A percentile compares a stretch with the other conserved stretches of the same genome.
phyloP scores from a whole-genome alignment of 148 eudicot species.

The Camellia granthamiana region DNA sequence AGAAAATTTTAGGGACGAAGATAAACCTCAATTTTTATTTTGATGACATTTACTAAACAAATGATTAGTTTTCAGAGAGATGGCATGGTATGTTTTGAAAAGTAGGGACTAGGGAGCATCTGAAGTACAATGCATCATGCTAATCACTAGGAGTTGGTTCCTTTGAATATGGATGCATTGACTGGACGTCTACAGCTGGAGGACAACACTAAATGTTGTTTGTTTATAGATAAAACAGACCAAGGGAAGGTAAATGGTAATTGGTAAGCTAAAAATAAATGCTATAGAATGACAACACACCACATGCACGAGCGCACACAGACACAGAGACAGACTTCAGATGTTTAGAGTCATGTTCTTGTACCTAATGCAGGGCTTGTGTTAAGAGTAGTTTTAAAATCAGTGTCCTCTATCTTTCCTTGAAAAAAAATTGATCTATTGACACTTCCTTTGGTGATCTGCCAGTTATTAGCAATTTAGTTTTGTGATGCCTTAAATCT shows the following conservation, averaged over 20 bases:
- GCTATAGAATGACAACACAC: neutral
- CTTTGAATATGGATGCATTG: neutral
- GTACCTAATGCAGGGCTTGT: too few species aligned
- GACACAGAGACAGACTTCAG: neutral
- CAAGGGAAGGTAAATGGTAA: constrained; percentile 1
- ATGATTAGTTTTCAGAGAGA: neutral
- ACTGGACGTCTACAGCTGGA: neutral
- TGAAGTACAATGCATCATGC: neutral
- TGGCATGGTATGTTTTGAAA: neutral
- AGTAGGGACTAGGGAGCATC: neutral
- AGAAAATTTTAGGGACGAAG: too few species aligned
- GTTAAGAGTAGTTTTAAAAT: too few species aligned
- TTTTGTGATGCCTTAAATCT: neutral
- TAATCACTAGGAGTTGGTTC: neutral
- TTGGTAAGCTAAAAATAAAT: neutral
- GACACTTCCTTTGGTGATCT: neutral
- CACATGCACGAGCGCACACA: neutral
- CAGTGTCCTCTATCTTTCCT: too few species aligned
- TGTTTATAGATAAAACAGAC: neutral
- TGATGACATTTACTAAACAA: too few species aligned
- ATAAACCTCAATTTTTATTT: too few species aligned
- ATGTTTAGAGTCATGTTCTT: too few species aligned
- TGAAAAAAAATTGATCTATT: neutral
- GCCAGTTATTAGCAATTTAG: neutral
- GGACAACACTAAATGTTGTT: neutral